Percentiles rank a stretch among this genome's conserved stretches.
These are phyloP conservation scores for Avena eriantha DNA, from an alignment of 176 grass and related monocot genomes.

Conservation along the genomic window DNA sequence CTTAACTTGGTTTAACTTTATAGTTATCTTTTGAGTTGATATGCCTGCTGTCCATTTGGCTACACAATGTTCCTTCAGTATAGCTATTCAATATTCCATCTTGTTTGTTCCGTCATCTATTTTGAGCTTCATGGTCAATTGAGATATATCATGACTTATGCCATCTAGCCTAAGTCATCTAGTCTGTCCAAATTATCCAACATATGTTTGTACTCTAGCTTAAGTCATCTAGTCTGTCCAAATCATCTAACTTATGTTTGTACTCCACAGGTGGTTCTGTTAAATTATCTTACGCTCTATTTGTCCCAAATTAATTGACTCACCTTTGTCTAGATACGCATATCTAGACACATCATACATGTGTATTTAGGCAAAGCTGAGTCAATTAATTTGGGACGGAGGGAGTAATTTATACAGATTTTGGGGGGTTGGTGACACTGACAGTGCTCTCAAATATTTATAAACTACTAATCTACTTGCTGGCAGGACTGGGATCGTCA, in stretches of 20 bases:
- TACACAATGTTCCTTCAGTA: neutral
- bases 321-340: too few species aligned
- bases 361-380: too few species aligned
- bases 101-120: constrained; percentile 17
- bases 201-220: neutral
- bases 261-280: neutral
- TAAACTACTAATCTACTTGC: constrained; percentile 29
- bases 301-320: too few species aligned
- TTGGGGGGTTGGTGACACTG: neutral
- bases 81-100: neutral
- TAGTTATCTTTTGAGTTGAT: constrained; percentile 11
- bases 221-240: too few species aligned
- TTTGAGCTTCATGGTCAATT: neutral
- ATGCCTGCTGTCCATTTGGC: neutral
- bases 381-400: too few species aligned
- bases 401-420: neutral
- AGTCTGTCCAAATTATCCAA: constrained; percentile 3
- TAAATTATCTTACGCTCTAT: neutral
- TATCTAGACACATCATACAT: too few species aligned
- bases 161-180: neutral
- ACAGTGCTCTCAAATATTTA: neutral
- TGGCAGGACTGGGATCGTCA: constrained; percentile 94
- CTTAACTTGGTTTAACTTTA: neutral
- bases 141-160: neutral
- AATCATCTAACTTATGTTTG: neutral